A percentile compares a stretch with the other conserved stretches of the same genome.
Evolutionary conservation across 1,284 basidiomycete species (phyloP).

Genomic region (Porodaedalea pini): DNA sequence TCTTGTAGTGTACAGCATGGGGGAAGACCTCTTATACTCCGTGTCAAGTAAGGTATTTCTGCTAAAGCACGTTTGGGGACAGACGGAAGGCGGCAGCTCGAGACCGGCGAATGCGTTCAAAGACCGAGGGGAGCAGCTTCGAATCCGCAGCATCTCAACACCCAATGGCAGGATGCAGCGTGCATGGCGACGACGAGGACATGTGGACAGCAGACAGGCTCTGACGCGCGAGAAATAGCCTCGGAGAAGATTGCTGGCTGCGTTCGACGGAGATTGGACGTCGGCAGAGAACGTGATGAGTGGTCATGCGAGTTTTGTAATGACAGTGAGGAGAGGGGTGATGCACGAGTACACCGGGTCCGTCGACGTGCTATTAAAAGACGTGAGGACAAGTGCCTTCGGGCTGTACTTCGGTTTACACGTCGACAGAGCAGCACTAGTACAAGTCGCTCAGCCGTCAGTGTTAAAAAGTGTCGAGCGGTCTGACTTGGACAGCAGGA

Average conservation of each 20-base stretch:
- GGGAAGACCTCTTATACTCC: background rate
- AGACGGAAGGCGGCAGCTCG: too few species aligned
- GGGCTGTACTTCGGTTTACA: too few species aligned
- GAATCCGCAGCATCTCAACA: background rate
- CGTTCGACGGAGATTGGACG: background rate
- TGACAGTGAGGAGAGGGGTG: background rate
- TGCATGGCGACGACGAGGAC: background rate
- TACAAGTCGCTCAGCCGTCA: too few species aligned
- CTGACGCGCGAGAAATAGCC: background rate
- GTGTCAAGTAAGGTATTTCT: background rate
- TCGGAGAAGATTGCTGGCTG: background rate
- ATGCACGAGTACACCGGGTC: too few species aligned
- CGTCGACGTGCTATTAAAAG: background rate
- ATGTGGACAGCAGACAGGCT: conserved; percentile 1
- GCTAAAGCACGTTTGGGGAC: background rate
- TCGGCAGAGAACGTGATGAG: background rate
- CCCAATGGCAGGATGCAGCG: background rate
- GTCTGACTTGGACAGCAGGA: too few species aligned
- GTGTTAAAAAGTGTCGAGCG: too few species aligned
- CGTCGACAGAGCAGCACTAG: too few species aligned
- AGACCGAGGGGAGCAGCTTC: background rate
- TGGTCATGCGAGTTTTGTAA: too few species aligned
- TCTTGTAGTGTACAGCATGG: background rate
- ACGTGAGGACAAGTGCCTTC: background rate
- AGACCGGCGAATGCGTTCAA: too few species aligned